phyloP scores from a whole-genome alignment of 495 filamentous ascomycete genomes.

The Clavariopsis aquatica region DNA sequence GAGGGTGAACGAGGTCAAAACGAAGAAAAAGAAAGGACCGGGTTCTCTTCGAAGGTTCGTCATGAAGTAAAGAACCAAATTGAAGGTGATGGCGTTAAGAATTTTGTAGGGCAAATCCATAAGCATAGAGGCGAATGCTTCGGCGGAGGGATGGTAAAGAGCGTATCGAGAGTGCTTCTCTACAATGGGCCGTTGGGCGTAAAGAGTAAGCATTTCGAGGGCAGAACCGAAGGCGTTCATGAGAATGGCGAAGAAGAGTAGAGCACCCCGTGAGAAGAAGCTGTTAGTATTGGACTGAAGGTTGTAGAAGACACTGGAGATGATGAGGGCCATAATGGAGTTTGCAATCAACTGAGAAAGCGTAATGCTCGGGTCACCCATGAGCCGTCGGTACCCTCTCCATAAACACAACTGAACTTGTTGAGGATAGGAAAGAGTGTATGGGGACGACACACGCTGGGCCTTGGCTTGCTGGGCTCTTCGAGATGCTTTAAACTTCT shows the following conservation, averaged over 20 bases:
- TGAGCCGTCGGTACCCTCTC: constrained; percentile 70
- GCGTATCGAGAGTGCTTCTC: constrained; percentile 90
- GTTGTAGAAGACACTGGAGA: constrained; percentile 82
- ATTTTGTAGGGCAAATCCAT: constrained; percentile 72
- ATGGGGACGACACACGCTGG: constrained; percentile 67
- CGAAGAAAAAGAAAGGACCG: constrained; percentile 59
- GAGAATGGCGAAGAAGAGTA: constrained; percentile 86
- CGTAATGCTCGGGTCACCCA: constrained; percentile 70
- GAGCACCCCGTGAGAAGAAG: constrained; percentile 77
- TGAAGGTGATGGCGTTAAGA: constrained; percentile 61
- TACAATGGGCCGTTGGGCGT: constrained; percentile 86
- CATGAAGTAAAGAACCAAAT: constrained; percentile 80
- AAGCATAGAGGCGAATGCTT: constrained; percentile 81
- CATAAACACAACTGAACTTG: constrained; percentile 73
- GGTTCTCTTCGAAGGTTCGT: constrained; percentile 76
- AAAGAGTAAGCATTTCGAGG: constrained; percentile 81
- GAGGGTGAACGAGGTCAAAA: constrained; percentile 49
- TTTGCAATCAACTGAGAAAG: constrained; percentile 73
- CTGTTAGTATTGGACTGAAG: constrained; percentile 60
- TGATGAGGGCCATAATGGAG: constrained; percentile 70
- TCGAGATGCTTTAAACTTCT: constrained; percentile 69
- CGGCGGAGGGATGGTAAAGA: constrained; percentile 87
- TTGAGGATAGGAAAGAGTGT: constrained; percentile 70
- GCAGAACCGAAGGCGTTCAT: constrained; percentile 81
- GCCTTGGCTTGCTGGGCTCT: constrained; percentile 66